phyloP scores from a whole-genome alignment of 164 flowering plant genomes.

The Nymphaea thermarum region DNA sequence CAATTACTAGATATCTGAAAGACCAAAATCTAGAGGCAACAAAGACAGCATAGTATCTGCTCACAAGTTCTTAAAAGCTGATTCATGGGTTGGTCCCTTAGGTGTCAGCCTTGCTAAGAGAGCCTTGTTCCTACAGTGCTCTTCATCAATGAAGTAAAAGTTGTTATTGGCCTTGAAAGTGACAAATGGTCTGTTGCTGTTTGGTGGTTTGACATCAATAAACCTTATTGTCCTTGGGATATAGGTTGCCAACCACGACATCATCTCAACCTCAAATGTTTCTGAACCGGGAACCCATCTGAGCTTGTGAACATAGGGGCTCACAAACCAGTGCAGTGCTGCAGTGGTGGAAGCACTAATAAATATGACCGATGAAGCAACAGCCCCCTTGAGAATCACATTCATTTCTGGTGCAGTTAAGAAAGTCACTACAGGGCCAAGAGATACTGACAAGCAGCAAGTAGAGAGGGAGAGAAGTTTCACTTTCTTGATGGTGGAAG shows the following conservation, averaged over 20 bases:
- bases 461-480: conserved; percentile 92
- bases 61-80: conserved; percentile 76
- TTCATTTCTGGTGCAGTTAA: conserved; percentile 78
- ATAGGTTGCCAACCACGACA: conserved; percentile 77
- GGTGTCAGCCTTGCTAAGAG: conserved; percentile 81
- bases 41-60: neutral
- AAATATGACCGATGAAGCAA: conserved; percentile 81
- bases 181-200: conserved; percentile 75
- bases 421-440: conserved; percentile 90
- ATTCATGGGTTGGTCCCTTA: conserved; percentile 37
- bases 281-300: conserved; percentile 93
- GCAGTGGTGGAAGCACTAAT: conserved; percentile 86
- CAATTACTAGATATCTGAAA: neutral
- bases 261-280: conserved; percentile 77
- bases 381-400: conserved; percentile 84
- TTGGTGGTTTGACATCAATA: conserved; percentile 58
- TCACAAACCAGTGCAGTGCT: conserved; percentile 92
- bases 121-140: conserved; percentile 88
- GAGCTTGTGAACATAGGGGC: conserved; percentile 87
- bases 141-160: conserved; percentile 67
- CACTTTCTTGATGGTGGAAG: conserved; percentile 88
- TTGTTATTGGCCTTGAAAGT: conserved; percentile 68
- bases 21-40: neutral
- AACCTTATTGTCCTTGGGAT: conserved; percentile 61
- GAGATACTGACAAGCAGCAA: conserved; percentile 86